Evolutionary conservation across 2,329 filamentous ascomycete species (phyloP).

Genomic region (Mariannaea sp.): DNA sequence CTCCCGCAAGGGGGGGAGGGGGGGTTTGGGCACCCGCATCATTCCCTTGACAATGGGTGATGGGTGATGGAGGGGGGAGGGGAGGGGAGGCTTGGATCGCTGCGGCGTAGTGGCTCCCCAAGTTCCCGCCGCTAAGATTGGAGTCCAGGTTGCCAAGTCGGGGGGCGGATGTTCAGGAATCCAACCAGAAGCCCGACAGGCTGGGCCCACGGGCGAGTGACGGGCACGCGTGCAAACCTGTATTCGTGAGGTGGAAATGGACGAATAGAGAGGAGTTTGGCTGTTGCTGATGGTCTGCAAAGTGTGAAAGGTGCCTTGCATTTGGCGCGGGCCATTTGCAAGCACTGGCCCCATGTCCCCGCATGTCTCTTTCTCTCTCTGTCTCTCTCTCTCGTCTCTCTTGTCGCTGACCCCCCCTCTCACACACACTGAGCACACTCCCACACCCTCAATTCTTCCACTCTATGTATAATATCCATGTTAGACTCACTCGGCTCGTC

Average conservation of each 20-base stretch:
- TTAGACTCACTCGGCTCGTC: constrained; percentile 12
- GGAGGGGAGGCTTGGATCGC: constrained; percentile 34
- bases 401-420: constrained; percentile 13
- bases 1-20: background rate
- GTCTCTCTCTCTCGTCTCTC: background rate
- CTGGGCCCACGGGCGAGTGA: no score
- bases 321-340: constrained; percentile 20
- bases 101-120: constrained; percentile 31
- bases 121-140: constrained; percentile 33
- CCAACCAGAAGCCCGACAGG: constrained; percentile 25
- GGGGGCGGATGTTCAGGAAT: constrained; percentile 29
- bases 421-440: background rate
- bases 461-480: constrained; percentile 1
- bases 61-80: no score
- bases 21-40: constrained; percentile 31
- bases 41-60: no score
- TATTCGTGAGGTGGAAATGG: background rate
- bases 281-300: background rate
- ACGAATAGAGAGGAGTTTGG: constrained; percentile 6
- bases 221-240: constrained; percentile 20
- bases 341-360: constrained; percentile 5
- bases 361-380: background rate
- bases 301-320: constrained; percentile 35
- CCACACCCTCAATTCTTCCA: background rate
- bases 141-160: constrained; percentile 30